Percentiles rank a stretch among this genome's conserved stretches.
Conservation (phyloP, 805 yeast genomes). For the Ogataea glucozyma region DNA sequence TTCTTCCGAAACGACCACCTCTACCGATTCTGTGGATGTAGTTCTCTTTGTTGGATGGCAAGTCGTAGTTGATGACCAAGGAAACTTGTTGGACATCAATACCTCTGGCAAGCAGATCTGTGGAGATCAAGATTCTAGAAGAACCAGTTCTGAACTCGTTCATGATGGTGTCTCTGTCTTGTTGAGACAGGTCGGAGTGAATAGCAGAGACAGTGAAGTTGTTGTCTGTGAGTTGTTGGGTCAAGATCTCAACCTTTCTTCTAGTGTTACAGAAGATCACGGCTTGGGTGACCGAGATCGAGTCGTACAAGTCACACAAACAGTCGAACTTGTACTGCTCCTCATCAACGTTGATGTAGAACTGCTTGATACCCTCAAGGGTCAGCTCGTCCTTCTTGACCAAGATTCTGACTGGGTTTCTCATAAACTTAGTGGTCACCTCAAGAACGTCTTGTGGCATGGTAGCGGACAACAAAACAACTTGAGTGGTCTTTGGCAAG, state of each 20-base stretch:
- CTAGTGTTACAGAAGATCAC: conserved; percentile 98
- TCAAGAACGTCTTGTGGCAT: conserved; percentile 89
- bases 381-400: conserved; percentile 95
- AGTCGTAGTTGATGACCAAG: conserved; percentile 90
- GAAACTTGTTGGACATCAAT: conserved; percentile 98
- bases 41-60: conserved; percentile 91
- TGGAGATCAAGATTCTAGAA: conserved; percentile 90
- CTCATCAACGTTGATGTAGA: conserved; percentile 83
- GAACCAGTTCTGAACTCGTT: conserved; percentile 92
- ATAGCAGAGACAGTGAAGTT: conserved; percentile 93
- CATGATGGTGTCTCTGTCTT: conserved; percentile 93
- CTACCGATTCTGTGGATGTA: conserved; percentile 98
- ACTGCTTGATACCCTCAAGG: conserved; percentile 92
- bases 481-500: conserved; percentile 85
- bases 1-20: conserved; percentile 97
- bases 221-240: conserved; percentile 72
- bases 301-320: conserved; percentile 90
- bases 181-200: conserved; percentile 97
- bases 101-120: conserved; percentile 98
- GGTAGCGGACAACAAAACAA: conserved; percentile 93
- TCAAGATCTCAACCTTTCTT: conserved; percentile 88
- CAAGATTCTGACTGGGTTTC: conserved; percentile 88
- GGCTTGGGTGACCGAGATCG: conserved; percentile 93
- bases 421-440: conserved; percentile 88
- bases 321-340: conserved; percentile 96